phyloP scores from a whole-genome alignment of 192 early-diverging fungal genomes.

The Coemansia sp. region DNA sequence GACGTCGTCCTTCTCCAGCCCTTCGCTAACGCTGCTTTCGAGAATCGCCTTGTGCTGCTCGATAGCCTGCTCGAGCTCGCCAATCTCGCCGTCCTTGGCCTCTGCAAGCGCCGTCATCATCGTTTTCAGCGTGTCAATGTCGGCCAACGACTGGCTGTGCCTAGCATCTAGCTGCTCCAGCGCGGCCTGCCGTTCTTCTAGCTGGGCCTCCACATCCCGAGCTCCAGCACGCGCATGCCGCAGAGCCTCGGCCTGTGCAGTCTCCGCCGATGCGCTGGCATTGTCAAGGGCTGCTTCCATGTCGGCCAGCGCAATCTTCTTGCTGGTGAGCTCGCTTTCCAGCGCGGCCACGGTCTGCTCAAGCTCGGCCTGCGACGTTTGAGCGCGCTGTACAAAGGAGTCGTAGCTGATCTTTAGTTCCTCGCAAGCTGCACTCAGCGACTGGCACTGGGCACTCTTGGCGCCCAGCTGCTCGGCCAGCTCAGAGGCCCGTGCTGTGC shows the following conservation, averaged over 20 bases:
- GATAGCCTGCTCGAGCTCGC: slow-evolving; percentile 19
- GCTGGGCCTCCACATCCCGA: slow-evolving; percentile 4
- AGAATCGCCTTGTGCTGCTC: slow-evolving; percentile 14
- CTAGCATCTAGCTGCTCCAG: slow-evolving; percentile 6
- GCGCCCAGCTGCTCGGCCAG: neutral
- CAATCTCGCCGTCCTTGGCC: slow-evolving; percentile 37
- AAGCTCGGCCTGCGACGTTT: slow-evolving; percentile 15
- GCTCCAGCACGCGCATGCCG: slow-evolving; percentile 1
- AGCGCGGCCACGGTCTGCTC: slow-evolving; percentile 22
- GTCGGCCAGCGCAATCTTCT: slow-evolving; percentile 10
- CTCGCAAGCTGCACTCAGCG: slow-evolving; percentile 1
- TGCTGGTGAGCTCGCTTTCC: slow-evolving; percentile 20
- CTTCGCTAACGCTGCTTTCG: slow-evolving; percentile 19
- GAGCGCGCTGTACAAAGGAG: slow-evolving; percentile 4
- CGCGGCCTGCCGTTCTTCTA: neutral
- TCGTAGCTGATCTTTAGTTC: slow-evolving; percentile 7
- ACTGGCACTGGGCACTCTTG: neutral
- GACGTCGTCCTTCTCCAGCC: slow-evolving; percentile 26
- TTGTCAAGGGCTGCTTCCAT: slow-evolving; percentile 24
- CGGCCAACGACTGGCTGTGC: slow-evolving; percentile 13
- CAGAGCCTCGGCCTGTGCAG: slow-evolving; percentile 5
- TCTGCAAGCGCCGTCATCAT: slow-evolving; percentile 47
- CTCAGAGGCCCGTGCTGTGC: neutral
- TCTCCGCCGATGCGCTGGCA: slow-evolving; percentile 14
- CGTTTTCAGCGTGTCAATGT: slow-evolving; percentile 24